Base-by-base conservation (phyloP, 139 green algal species). In the Nannochloris sp. region DNA sequence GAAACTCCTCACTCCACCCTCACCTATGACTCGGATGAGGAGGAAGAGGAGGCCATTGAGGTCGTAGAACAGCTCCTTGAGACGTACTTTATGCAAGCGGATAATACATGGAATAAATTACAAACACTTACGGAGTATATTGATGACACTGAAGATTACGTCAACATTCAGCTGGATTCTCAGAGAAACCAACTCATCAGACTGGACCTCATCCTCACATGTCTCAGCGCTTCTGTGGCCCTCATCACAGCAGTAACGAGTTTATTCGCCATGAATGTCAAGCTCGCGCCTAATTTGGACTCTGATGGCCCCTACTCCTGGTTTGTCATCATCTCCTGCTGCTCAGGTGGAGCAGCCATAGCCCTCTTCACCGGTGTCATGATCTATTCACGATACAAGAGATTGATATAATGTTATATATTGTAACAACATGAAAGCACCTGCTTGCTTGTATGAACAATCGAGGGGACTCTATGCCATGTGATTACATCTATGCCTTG, bases 201-300 rank as follows among this genome's bases (percentile, higher is more conserved):
- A 49, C 60, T 95, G 37, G 86, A 96, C 65, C 76, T 96, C 20
- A 65, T 95, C 46, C 65, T 97, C 26, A 94, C 90, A 16, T 81
- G 82, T 11, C 79, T 82, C 3, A 91, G 84, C 33, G 85, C 90
- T 31, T 74, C 72, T 4, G 59, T 94, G n/a, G 77, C 79, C 2
- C 70, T 94, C 10, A 73, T 89, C 55, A 82, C 79, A 3, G 80
- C 89, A 14, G 62, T 93, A 3, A 73, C 82, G 5, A 79, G 78
- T 31, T 82, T 94, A n/a, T 97, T 96, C 68, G 91, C 91, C 3
- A 97, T 97, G 91, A 96, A 97, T 71, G 73, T 97, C n/a, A 66
- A 43, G 33, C 33, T 66, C 10, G 20, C 60, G n/a, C 45, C 45
- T n/a, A 31, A 55, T 17, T 28, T 31, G 23, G 60, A 66, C 33